These are phyloP conservation scores for Eruca vesicaria DNA, from an alignment of 441 rosid genomes.

Conservation along the genomic window DNA sequence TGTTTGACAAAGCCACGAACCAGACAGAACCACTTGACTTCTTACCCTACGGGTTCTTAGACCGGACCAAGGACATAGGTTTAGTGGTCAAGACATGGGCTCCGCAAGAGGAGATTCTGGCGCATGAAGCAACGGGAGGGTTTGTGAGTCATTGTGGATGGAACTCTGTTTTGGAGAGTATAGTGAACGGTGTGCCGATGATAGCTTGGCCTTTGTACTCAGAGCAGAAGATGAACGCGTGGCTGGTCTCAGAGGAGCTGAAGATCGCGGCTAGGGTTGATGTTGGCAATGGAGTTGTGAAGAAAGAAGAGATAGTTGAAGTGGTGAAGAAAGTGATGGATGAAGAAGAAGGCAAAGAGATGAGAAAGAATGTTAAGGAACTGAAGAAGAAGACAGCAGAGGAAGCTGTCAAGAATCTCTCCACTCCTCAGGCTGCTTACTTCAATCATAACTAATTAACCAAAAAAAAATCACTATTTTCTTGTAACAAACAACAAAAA, in stretches of 20 bases:
- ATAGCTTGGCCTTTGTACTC: constrained; percentile 64
- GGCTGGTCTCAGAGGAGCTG: constrained; percentile 41
- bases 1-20: background rate
- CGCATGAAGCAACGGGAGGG: constrained; percentile 47
- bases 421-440: background rate
- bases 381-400: constrained; percentile 27
- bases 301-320: constrained; percentile 42
- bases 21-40: constrained; percentile 4
- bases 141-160: constrained; percentile 65
- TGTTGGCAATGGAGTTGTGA: constrained; percentile 29
- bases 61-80: constrained; percentile 33
- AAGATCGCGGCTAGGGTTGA: constrained; percentile 30
- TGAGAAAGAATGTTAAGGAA: constrained; percentile 36
- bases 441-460: constrained; percentile 5
- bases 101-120: constrained; percentile 46
- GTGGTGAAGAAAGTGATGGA: constrained; percentile 42
- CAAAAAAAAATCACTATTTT: background rate
- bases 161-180: constrained; percentile 62
- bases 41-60: constrained; percentile 45
- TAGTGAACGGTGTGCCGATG: constrained; percentile 54
- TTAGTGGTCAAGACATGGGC: constrained; percentile 48
- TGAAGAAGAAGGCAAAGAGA: constrained; percentile 29
- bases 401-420: constrained; percentile 17
- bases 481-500: background rate
- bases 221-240: constrained; percentile 57